Evolutionary conservation across 441 rosid genomes (phyloP).

Genomic region (Metrosideros polymorpha): DNA sequence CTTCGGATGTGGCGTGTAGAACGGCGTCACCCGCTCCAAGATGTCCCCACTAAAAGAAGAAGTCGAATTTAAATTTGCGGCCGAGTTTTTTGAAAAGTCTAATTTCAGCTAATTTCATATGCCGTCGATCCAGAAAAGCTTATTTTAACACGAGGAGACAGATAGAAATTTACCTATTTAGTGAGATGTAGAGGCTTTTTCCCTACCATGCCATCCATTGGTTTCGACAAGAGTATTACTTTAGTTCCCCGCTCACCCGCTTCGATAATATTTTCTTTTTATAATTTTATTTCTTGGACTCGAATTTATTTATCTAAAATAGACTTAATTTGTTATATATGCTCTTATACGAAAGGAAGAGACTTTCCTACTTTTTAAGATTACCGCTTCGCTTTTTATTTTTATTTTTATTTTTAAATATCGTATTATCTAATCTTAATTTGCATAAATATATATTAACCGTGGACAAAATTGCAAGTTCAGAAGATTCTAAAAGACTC

Average conservation of each 20-base stretch:
- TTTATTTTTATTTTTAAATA: too few species aligned
- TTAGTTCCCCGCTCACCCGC: neutral
- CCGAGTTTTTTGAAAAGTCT: neutral
- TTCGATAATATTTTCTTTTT: neutral
- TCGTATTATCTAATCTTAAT: neutral
- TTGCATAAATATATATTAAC: neutral
- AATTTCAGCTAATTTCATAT: neutral
- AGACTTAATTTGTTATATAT: neutral
- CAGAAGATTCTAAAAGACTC: neutral
- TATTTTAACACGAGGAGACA: neutral
- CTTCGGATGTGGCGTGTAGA: neutral
- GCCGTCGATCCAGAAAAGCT: neutral
- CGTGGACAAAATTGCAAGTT: neutral
- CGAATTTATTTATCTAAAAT: neutral
- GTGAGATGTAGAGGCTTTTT: too few species aligned
- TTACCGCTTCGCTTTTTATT: neutral
- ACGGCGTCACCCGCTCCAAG: neutral
- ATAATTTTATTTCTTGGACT: neutral
- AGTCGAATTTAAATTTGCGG: neutral
- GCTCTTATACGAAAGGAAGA: neutral
- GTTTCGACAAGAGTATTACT: neutral
- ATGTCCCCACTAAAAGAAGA: neutral
- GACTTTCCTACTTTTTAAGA: neutral
- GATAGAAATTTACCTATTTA: too few species aligned
- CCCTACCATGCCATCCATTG: neutral